Evolutionary conservation across 805 yeast species (phyloP).

Genomic region (Debaryomyces maramus): DNA sequence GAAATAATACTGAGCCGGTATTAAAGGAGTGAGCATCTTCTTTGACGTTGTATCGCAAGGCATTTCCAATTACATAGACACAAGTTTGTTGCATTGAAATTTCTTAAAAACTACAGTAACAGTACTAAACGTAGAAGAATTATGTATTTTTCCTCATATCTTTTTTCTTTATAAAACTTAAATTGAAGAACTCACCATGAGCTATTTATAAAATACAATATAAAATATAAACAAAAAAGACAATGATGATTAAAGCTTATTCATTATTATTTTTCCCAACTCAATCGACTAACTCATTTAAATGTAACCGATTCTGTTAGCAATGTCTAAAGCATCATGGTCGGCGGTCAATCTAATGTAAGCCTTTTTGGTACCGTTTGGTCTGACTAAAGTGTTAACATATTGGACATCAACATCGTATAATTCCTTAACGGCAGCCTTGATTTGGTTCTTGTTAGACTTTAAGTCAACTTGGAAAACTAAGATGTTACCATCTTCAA

Average conservation of each 20-base stretch:
- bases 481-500: slow-evolving; percentile 98
- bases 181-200: slow-evolving; percentile 1
- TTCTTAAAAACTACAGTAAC: no score
- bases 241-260: slow-evolving; percentile 1
- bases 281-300: slow-evolving; percentile 37
- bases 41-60: no score
- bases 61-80: no score
- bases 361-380: slow-evolving; percentile 99
- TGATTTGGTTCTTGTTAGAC: slow-evolving; percentile 98
- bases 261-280: slow-evolving; percentile 1
- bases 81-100: no score
- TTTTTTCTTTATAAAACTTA: slow-evolving; percentile 1
- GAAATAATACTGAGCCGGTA: no score
- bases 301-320: slow-evolving; percentile 99
- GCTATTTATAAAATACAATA: not conserved
- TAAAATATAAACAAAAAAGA: slow-evolving; percentile 1
- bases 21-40: no score
- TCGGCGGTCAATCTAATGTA: slow-evolving; percentile 98
- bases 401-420: slow-evolving; percentile 92
- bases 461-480: slow-evolving; percentile 97
- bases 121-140: slow-evolving; percentile 1
- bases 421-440: slow-evolving; percentile 96
- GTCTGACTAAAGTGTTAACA: slow-evolving; percentile 97
- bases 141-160: slow-evolving; percentile 1
- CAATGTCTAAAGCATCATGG: slow-evolving; percentile 99